A percentile compares a stretch with the other conserved stretches of the same genome.
Conservation (phyloP, 306 rosid genomes). For the Prunus padus region DNA sequence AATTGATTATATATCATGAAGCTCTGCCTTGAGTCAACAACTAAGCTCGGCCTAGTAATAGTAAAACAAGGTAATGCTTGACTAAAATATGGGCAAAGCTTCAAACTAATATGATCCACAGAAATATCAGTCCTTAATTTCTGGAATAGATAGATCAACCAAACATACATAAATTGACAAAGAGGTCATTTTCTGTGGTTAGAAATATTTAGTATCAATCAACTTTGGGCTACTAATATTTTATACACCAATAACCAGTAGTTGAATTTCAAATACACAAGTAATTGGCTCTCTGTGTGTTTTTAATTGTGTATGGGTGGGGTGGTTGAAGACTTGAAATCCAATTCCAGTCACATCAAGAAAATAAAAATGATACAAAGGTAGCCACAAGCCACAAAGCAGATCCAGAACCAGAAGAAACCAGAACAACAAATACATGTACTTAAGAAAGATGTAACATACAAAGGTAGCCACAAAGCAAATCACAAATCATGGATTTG, state of each 20-base stretch:
- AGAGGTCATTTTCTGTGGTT: constrained; percentile 7
- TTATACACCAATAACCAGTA: too few relatives aligned
- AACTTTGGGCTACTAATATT: too few relatives aligned
- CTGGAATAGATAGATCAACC: background rate
- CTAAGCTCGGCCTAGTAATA: background rate
- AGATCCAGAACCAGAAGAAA: background rate
- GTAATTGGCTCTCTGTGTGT: too few relatives aligned
- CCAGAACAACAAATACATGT: background rate
- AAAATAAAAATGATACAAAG: too few relatives aligned
- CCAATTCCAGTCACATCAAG: background rate
- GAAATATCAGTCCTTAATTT: background rate
- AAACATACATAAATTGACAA: constrained; percentile 4
- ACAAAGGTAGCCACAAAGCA: background rate
- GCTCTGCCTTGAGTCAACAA: background rate
- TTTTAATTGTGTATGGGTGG: too few relatives aligned
- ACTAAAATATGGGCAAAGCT: too few relatives aligned
- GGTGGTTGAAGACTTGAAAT: background rate
- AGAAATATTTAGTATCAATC: background rate
- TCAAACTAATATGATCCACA: background rate
- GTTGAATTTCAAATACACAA: too few relatives aligned
- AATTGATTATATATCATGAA: background rate
- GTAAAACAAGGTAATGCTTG: background rate
- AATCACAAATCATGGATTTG: constrained; percentile 9
- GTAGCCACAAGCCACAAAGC: too few relatives aligned
- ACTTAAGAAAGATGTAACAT: background rate